A percentile compares a stretch with the other conserved stretches of the same genome.
phyloP scores from a whole-genome alignment of 441 rosid species.

The Biscutella laevigata region DNA sequence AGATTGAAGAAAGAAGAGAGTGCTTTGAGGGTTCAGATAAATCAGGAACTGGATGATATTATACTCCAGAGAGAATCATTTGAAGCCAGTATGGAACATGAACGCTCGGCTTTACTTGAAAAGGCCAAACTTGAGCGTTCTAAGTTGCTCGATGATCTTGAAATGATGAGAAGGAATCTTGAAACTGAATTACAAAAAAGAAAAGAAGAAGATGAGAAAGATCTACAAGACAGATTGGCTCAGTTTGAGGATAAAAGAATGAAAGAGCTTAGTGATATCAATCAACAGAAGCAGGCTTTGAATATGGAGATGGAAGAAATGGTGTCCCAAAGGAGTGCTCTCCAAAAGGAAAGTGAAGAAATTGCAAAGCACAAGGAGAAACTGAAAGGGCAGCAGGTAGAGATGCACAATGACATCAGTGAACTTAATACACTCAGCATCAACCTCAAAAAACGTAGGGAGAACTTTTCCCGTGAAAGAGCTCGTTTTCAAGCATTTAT shows the following conservation, averaged over 20 bases:
- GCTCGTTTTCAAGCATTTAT: constrained; percentile 50
- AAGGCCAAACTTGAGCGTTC: constrained; percentile 41
- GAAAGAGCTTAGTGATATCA: constrained; percentile 38
- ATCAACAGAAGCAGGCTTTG: constrained; percentile 41
- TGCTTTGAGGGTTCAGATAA: constrained; percentile 34
- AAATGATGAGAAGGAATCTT: constrained; percentile 40
- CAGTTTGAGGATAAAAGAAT: constrained; percentile 43
- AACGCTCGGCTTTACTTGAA: constrained; percentile 44
- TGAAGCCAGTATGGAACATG: constrained; percentile 55
- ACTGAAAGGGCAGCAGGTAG: constrained; percentile 51
- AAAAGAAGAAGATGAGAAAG: constrained; percentile 54
- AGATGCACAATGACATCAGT: constrained; percentile 60
- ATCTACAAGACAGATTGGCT: constrained; percentile 34
- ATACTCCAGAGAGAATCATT: constrained; percentile 60
- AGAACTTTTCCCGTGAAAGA: constrained; percentile 49
- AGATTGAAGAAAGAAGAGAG: constrained; percentile 52
- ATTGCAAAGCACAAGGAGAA: constrained; percentile 44
- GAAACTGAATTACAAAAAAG: constrained; percentile 36
- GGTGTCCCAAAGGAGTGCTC: constrained; percentile 33
- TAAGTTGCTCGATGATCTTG: constrained; percentile 53
- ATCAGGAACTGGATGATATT: constrained; percentile 47
- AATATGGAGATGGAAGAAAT: constrained; percentile 51
- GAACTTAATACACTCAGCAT: constrained; percentile 56
- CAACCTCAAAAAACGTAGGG: constrained; percentile 58
- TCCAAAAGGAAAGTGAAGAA: constrained; percentile 48